Conservation (phyloP, 2,329 filamentous ascomycete genomes). For the Colletotrichum sp. region DNA sequence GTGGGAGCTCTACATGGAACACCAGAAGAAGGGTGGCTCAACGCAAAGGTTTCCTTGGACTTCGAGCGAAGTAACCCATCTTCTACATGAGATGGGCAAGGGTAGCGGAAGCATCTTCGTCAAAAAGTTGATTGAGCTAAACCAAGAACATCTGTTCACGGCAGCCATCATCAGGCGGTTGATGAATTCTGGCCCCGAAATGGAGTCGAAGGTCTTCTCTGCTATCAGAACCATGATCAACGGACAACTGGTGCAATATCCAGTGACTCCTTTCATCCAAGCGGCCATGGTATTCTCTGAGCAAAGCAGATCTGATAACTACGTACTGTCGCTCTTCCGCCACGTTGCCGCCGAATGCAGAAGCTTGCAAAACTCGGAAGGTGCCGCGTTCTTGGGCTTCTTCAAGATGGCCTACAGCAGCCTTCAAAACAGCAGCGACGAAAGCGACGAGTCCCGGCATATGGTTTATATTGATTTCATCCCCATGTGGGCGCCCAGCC, state of each 20-base stretch:
- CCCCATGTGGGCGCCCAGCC: conserved; percentile 55
- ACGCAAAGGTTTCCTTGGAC: conserved; percentile 47
- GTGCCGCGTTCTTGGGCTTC: conserved; percentile 53
- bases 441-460: conserved; percentile 25
- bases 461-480: conserved; percentile 31
- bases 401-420: conserved; percentile 32
- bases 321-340: conserved; percentile 42
- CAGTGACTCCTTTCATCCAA: conserved; percentile 62
- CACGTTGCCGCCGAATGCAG: conserved; percentile 50
- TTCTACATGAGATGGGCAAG: conserved; percentile 47
- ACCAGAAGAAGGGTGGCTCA: conserved; percentile 23
- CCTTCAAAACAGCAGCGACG: conserved; percentile 31
- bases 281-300: conserved; percentile 60
- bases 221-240: conserved; percentile 61
- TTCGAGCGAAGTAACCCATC: conserved; percentile 46
- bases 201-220: conserved; percentile 57
- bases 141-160: conserved; percentile 59
- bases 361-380: conserved; percentile 52
- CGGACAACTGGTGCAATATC: conserved; percentile 50
- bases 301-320: conserved; percentile 36
- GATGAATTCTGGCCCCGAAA: conserved; percentile 53
- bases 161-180: conserved; percentile 63
- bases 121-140: conserved; percentile 68
- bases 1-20: conserved; percentile 33
- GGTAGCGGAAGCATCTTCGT: conserved; percentile 58